These are phyloP conservation scores for Torrubiella hemipterigena DNA, from an alignment of 2,329 filamentous ascomycete genomes.

Conservation along the genomic window DNA sequence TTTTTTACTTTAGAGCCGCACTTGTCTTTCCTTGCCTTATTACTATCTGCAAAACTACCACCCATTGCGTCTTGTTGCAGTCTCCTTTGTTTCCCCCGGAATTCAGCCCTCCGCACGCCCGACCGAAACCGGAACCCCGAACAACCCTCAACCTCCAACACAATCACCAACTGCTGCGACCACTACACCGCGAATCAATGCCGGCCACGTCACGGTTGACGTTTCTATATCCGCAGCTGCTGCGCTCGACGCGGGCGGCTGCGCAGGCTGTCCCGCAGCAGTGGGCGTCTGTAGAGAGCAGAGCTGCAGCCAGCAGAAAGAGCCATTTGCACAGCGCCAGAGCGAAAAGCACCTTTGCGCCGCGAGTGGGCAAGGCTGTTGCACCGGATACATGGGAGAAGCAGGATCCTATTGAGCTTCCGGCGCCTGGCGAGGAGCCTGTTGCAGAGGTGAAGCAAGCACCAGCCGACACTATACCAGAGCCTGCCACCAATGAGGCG, in stretches of 20 bases:
- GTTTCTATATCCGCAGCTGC: conserved; percentile 58
- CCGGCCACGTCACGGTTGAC: conserved; percentile 44
- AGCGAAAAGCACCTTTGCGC: conserved; percentile 34
- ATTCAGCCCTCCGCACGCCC: too few relatives aligned
- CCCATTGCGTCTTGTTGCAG: too few relatives aligned
- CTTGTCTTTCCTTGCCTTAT: too few relatives aligned
- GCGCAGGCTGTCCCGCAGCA: conserved; percentile 9
- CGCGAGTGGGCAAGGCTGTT: conserved; percentile 48
- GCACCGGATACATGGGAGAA: conserved; percentile 30
- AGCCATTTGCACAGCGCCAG: conserved; percentile 13
- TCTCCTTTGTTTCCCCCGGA: too few relatives aligned
- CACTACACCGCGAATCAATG: conserved; percentile 30
- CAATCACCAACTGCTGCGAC: neutral
- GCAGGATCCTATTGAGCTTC: neutral
- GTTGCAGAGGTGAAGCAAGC: neutral
- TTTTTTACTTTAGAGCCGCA: too few relatives aligned
- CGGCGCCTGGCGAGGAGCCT: conserved; percentile 3
- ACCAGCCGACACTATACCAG: neutral
- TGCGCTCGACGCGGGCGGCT: conserved; percentile 33
- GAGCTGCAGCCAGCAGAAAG: conserved; percentile 16
- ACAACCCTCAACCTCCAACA: too few relatives aligned
- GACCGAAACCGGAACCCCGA: too few relatives aligned
- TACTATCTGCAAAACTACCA: too few relatives aligned
- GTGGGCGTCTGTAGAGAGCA: conserved; percentile 21
- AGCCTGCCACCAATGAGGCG: conserved; percentile 1